Conservation (phyloP, 2,329 filamentous ascomycete genomes). For the Penicillium sp. region DNA sequence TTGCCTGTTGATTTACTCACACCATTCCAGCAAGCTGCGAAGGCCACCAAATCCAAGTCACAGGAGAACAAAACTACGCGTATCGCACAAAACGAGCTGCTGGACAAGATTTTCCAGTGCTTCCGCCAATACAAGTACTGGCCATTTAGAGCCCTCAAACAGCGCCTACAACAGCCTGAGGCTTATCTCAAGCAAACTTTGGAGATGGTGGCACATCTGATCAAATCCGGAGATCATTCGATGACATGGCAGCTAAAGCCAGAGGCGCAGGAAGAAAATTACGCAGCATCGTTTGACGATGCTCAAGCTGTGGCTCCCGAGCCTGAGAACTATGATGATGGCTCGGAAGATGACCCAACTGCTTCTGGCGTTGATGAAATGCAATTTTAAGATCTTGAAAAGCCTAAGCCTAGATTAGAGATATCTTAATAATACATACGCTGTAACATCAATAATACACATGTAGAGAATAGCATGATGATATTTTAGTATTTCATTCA, state of each 20-base stretch:
- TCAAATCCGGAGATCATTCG: constrained; percentile 80
- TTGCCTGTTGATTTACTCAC: constrained; percentile 19
- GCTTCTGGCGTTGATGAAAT: constrained; percentile 61
- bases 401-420: constrained; percentile 11
- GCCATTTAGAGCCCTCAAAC: constrained; percentile 85
- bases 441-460: background rate
- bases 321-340: constrained; percentile 50
- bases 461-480: background rate
- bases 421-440: constrained; percentile 5
- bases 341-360: constrained; percentile 52
- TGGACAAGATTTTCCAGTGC: constrained; percentile 79
- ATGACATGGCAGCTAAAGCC: constrained; percentile 81
- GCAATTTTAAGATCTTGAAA: constrained; percentile 73
- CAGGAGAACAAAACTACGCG: constrained; percentile 84
- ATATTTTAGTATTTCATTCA: background rate
- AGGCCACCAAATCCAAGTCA: constrained; percentile 55
- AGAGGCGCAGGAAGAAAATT: constrained; percentile 62
- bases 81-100: constrained; percentile 82
- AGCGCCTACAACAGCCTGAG: constrained; percentile 80
- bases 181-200: constrained; percentile 86
- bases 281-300: constrained; percentile 45
- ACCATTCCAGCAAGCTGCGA: constrained; percentile 45
- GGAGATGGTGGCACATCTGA: constrained; percentile 77
- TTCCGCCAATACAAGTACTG: constrained; percentile 90
- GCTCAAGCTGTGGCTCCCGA: constrained; percentile 55